These are phyloP conservation scores for Blastobotrys indianensis DNA, from an alignment of 1,139 yeast species.

Conservation along the genomic window DNA sequence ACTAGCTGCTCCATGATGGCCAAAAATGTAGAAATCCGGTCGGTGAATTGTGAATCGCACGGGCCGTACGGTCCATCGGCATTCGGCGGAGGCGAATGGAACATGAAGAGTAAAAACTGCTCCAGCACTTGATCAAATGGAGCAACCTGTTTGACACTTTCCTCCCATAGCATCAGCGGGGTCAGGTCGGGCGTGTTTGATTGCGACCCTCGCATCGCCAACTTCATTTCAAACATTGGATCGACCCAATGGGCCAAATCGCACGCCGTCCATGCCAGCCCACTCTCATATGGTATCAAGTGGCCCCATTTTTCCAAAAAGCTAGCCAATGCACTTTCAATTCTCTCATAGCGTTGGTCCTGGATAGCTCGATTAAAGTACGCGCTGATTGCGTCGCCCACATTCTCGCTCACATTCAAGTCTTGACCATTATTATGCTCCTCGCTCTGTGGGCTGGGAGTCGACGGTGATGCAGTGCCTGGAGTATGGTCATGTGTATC, in stretches of 20 bases:
- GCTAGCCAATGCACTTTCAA: slow-evolving; percentile 56
- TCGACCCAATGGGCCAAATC: slow-evolving; percentile 91
- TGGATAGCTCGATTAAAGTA: slow-evolving; percentile 19
- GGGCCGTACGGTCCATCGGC: slow-evolving; percentile 28
- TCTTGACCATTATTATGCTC: slow-evolving; percentile 1
- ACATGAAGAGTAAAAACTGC: slow-evolving; percentile 63
- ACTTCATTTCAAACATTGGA: slow-evolving; percentile 36
- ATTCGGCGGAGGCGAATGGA: slow-evolving; percentile 54
- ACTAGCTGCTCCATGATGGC: slow-evolving; percentile 55
- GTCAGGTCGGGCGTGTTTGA: slow-evolving; percentile 18
- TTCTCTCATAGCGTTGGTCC: slow-evolving; percentile 38
- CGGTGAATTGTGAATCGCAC: slow-evolving; percentile 41
- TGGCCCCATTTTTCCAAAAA: slow-evolving; percentile 77
- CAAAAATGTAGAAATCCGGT: slow-evolving; percentile 67
- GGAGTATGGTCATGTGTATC: slow-evolving; percentile 11
- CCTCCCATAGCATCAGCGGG: slow-evolving; percentile 16
- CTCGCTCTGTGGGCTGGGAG: slow-evolving; percentile 4
- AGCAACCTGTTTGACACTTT: background rate
- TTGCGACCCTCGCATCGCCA: slow-evolving; percentile 3
- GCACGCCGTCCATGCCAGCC: slow-evolving; percentile 81
- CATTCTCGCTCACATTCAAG: slow-evolving; percentile 4
- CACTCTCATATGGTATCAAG: slow-evolving; percentile 70
- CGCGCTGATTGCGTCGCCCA: slow-evolving; percentile 9
- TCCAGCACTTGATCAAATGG: slow-evolving; percentile 47
- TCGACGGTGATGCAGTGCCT: slow-evolving; percentile 17